Conservation (phyloP, 2,329 filamentous ascomycete genomes). For the Colletotrichum musae region DNA sequence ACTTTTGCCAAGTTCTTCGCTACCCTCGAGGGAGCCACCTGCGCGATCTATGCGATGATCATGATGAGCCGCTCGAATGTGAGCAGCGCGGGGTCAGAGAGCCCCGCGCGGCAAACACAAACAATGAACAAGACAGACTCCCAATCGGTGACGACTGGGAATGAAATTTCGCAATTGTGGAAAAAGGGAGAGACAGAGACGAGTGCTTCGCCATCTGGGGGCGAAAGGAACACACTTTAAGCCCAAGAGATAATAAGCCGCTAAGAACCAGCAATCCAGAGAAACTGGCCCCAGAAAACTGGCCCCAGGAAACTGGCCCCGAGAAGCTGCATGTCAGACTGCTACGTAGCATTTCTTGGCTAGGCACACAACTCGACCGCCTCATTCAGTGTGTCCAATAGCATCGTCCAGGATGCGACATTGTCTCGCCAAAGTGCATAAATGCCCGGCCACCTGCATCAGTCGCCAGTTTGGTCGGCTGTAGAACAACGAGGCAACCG, state of each 20-base stretch:
- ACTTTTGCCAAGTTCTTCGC: neutral
- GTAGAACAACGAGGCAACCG: too few species aligned
- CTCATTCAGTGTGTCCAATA: neutral
- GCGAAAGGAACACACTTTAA: neutral
- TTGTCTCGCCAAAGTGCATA: too few species aligned
- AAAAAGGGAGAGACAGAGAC: too few species aligned
- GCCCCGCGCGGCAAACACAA: neutral
- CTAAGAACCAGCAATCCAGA: too few species aligned
- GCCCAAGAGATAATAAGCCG: too few species aligned
- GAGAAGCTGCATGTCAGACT: too few species aligned
- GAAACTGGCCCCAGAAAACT: neutral
- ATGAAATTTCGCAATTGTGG: too few species aligned
- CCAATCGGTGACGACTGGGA: neutral
- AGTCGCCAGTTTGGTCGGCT: too few species aligned
- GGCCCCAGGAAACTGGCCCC: neutral
- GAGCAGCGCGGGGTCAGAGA: neutral
- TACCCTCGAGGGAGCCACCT: neutral
- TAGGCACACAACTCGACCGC: neutral
- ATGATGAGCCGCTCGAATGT: neutral
- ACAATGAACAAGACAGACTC: neutral
- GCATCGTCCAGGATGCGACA: too few species aligned
- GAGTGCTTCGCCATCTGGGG: neutral
- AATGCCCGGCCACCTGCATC: too few species aligned
- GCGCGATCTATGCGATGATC: neutral
- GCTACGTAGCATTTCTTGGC: neutral